Percentiles rank a stretch among this genome's conserved stretches.
phyloP scores from a whole-genome alignment of 352 stramenopile species.

The Pythium sp. region DNA sequence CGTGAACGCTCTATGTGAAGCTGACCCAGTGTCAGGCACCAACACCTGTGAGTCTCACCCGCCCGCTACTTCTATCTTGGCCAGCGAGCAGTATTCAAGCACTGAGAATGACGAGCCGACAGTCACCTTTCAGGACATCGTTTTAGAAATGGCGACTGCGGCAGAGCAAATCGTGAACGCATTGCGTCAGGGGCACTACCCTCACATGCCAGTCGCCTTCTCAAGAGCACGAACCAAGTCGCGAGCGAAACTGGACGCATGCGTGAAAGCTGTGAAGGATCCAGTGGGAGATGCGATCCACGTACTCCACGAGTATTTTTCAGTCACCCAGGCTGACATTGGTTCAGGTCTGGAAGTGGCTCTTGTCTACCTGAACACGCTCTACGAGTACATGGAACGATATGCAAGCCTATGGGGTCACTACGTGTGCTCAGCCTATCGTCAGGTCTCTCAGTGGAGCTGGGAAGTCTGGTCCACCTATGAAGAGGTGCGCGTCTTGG shows the following conservation, averaged over 20 bases:
- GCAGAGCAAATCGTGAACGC: slow-evolving; percentile 12
- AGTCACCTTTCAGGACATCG: slow-evolving; percentile 7
- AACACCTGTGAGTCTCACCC: background rate
- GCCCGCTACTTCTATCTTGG: background rate
- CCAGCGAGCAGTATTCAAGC: background rate
- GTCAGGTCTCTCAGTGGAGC: slow-evolving; percentile 8
- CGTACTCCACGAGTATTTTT: background rate
- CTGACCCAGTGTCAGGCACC: background rate
- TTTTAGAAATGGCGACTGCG: slow-evolving; percentile 8
- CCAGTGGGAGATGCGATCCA: background rate
- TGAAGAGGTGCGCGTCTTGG: slow-evolving; percentile 33
- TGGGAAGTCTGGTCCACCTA: slow-evolving; percentile 26
- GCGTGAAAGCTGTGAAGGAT: background rate
- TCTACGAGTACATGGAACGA: background rate
- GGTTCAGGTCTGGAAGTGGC: background rate
- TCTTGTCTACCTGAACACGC: background rate
- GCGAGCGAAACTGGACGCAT: background rate
- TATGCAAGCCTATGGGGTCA: background rate
- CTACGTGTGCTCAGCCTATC: background rate
- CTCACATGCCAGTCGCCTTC: background rate
- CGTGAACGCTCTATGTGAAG: background rate
- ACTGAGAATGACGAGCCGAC: background rate
- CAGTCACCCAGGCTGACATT: background rate
- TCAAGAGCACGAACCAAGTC: background rate
- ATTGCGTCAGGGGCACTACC: slow-evolving; percentile 2